phyloP scores from a whole-genome alignment of 2,329 filamentous ascomycete species.

The Colletotrichum liriopes region DNA sequence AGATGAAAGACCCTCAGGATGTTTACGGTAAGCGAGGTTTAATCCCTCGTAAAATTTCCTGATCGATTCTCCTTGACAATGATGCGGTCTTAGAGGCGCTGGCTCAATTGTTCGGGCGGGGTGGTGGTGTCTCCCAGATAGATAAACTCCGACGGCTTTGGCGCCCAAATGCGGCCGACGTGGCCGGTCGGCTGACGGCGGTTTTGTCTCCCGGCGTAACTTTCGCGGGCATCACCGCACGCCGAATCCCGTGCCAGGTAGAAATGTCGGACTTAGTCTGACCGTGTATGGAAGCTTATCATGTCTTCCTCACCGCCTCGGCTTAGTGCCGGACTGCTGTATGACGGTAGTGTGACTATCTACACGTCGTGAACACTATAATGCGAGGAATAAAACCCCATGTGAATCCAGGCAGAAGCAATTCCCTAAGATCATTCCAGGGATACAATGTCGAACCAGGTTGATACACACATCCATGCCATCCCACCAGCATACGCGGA shows the following conservation, averaged over 20 bases:
- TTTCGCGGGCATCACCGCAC: accelerated
- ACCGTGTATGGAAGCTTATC: neutral
- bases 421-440: neutral
- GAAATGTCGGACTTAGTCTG: neutral
- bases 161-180: neutral
- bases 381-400: neutral
- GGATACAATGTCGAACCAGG: neutral
- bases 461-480: constrained; percentile 16
- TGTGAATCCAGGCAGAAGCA: too few relatives aligned
- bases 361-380: neutral
- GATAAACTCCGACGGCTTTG: too few relatives aligned
- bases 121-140: too few relatives aligned
- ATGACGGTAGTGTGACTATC: neutral
- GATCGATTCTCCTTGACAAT: too few relatives aligned
- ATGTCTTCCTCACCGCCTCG: too few relatives aligned
- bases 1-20: too few relatives aligned
- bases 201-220: neutral
- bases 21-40: too few relatives aligned
- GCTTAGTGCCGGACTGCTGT: neutral
- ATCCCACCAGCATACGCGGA: constrained; percentile 33
- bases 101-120: too few relatives aligned
- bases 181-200: neutral
- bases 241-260: neutral
- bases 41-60: too few relatives aligned
- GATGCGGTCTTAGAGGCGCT: too few relatives aligned